These are phyloP conservation scores for Cladorrhinum sp. DNA, from an alignment of 2,329 filamentous ascomycete species.

Conservation along the genomic window DNA sequence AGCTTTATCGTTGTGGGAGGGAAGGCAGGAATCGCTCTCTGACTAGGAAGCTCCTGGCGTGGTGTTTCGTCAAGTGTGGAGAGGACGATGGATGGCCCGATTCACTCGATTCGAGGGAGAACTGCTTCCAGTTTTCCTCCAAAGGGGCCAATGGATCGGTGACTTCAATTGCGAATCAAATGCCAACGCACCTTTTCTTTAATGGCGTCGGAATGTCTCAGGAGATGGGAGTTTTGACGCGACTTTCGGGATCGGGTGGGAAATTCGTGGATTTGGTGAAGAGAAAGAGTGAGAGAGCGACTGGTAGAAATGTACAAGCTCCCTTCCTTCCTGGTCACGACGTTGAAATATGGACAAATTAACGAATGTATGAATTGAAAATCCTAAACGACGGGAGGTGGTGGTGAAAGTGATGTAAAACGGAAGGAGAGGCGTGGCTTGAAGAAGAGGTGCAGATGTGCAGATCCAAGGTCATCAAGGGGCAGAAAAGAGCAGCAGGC, in stretches of 20 bases:
- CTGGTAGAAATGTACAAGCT: neutral
- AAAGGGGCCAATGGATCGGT: neutral
- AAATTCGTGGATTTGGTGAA: slow-evolving; percentile 3
- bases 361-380: slow-evolving; percentile 30
- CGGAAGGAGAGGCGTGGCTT: slow-evolving; percentile 26
- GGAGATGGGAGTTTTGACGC: neutral
- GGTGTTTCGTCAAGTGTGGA: neutral
- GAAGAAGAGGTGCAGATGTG: slow-evolving; percentile 12
- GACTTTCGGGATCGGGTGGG: slow-evolving; percentile 14
- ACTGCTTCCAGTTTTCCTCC: neutral
- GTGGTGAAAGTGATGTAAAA: slow-evolving; percentile 24
- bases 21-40: neutral
- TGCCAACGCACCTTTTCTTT: slow-evolving; percentile 25
- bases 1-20: neutral
- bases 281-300: slow-evolving; percentile 10
- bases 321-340: slow-evolving; percentile 10
- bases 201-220: slow-evolving; percentile 18
- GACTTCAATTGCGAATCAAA: slow-evolving; percentile 8
- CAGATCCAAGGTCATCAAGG: slow-evolving; percentile 17
- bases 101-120: neutral
- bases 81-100: neutral
- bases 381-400: slow-evolving; percentile 18
- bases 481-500: slow-evolving; percentile 22
- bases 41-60: neutral
- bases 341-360: slow-evolving; percentile 21